Evolutionary conservation across 2,329 filamentous ascomycete genomes (phyloP).

Genomic region (Colletotrichum scovillei): DNA sequence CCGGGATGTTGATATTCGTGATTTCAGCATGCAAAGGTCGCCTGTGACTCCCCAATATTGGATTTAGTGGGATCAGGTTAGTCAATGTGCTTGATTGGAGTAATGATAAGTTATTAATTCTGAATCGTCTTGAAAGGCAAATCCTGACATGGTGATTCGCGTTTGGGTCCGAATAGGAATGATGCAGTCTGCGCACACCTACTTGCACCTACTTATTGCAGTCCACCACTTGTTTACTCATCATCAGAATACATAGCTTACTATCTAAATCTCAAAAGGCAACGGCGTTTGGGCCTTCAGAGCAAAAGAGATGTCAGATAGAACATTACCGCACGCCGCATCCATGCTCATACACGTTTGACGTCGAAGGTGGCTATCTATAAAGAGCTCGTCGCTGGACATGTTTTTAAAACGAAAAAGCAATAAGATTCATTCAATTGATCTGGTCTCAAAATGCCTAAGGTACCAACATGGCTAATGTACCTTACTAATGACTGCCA

Average conservation of each 20-base stretch:
- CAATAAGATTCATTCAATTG: not conserved
- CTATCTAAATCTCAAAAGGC: too few species aligned
- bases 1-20: not conserved
- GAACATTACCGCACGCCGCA: too few species aligned
- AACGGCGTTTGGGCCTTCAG: too few species aligned
- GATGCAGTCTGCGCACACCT: too few species aligned
- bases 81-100: not conserved
- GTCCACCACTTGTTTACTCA: too few species aligned
- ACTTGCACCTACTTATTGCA: too few species aligned
- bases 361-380: too few species aligned
- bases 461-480: too few species aligned
- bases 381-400: too few species aligned
- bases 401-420: not conserved
- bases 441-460: not conserved
- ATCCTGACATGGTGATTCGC: not conserved
- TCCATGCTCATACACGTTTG: too few species aligned
- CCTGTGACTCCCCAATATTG: slow-evolving; percentile 13
- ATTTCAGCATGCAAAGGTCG: slow-evolving; percentile 12
- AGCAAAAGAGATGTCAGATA: too few species aligned
- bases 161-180: not conserved
- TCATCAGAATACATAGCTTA: too few species aligned
- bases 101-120: not conserved
- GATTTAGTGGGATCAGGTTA: not conserved
- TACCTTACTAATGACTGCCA: not conserved
- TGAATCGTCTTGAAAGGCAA: not conserved